Conservation (phyloP, 306 rosid species). For the Fragaria ananassa region DNA sequence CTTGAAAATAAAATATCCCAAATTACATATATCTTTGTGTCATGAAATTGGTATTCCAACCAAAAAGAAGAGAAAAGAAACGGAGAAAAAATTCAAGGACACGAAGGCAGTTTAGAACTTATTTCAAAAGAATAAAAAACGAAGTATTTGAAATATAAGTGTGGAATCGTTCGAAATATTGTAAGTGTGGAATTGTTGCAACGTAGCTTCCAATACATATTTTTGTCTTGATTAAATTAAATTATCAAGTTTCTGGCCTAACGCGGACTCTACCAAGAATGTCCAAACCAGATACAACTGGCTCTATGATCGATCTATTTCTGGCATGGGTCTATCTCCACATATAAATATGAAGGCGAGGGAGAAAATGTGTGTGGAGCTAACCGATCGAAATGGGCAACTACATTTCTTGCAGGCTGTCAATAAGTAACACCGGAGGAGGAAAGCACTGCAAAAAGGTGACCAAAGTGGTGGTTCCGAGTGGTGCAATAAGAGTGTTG, state of each 20-base stretch:
- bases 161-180: no score
- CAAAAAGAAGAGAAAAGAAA: no score
- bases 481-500: conserved; percentile 48
- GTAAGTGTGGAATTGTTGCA: not conserved
- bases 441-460: conserved; percentile 30
- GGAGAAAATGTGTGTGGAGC: not conserved
- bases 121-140: no score
- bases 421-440: conserved; percentile 7
- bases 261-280: conserved; percentile 28
- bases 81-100: no score
- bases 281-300: conserved; percentile 26
- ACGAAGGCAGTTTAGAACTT: no score
- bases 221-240: not conserved
- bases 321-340: not conserved
- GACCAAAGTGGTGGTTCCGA: conserved; percentile 60
- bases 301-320: not conserved
- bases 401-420: conserved; percentile 64
- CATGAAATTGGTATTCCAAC: no score
- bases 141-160: no score
- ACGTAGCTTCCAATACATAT: conserved; percentile 31
- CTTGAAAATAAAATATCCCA: no score
- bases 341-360: not conserved
- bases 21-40: no score
- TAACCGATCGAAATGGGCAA: conserved; percentile 52
- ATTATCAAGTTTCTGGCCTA: not conserved